Evolutionary conservation across 2,329 filamentous ascomycete genomes (phyloP), one percentile per base, ranked within the genome.

Genomic region (Alternaria longipes): DNA sequence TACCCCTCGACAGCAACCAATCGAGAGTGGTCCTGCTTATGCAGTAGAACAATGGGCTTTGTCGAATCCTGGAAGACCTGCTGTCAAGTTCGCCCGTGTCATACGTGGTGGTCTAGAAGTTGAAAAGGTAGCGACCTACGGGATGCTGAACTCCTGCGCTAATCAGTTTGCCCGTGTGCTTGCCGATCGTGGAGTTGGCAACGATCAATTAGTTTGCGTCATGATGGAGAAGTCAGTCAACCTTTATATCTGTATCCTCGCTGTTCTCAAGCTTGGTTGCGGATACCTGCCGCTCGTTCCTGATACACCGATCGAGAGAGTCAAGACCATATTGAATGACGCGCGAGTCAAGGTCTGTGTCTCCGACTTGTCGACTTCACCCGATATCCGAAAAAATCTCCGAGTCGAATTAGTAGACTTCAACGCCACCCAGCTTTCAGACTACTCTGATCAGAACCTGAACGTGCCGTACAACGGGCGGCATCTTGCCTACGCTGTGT

Each of bases 241-340:
- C 26, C 80, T 96, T 0, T 97, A 97, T 71, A 83, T 89, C 28
- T 84, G 88, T 0, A 91, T 97, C 26, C 81, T 97, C 30, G 93
- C 88, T 1, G 85, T 90, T 22, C 77, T 92, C 32, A 96, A 96
- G 71, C 81, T 87, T 5, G 92, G 92, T 8, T 89, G 89, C 69
- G 92, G 89, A 8, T 95, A 96, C 71, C 79, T 97, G n/a, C 92
- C 93, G 0, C 82, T 97, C 4, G 84, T 92, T 1, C 90, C 91
- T 1, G 87, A 85, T n/a, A 91, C 89, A 0, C 92, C 93, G 0
- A 22, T 72, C 1, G 84, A 87, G 9, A 84, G 91, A 52, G 81
- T 91, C 1, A 74, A 81, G 3, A 81, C 84, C 3, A 91, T 95
- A 22, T 66, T 96, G 16, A 64, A 77, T 1, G 87, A 92, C 67